phyloP scores from a whole-genome alignment of 768 basidiomycete species.

The Coprinopsis marcescibilis region DNA sequence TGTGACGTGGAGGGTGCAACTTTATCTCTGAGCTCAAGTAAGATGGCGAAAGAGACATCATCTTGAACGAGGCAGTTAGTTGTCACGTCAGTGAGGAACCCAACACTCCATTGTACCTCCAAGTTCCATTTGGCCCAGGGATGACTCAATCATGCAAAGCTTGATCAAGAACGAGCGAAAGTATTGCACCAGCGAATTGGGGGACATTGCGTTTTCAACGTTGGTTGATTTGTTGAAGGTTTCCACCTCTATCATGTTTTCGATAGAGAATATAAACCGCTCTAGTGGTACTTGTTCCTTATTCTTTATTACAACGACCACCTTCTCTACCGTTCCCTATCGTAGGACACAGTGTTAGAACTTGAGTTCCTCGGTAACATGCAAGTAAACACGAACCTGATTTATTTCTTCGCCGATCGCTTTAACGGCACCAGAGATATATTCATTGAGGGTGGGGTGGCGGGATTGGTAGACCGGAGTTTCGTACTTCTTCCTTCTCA shows the following conservation, averaged over 20 bases:
- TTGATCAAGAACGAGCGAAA: constrained; percentile 83
- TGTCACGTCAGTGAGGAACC: background rate
- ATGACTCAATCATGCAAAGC: constrained; percentile 69
- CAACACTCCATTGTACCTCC: constrained; percentile 34
- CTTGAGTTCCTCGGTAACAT: background rate
- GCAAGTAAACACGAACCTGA: constrained; percentile 37
- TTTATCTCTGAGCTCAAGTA: constrained; percentile 75
- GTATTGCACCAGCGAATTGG: constrained; percentile 59
- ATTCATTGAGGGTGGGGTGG: constrained; percentile 84
- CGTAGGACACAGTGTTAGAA: background rate
- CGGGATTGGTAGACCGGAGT: constrained; percentile 90
- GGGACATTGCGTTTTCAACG: constrained; percentile 65
- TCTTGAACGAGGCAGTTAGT: constrained; percentile 42
- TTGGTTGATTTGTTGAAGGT: constrained; percentile 66
- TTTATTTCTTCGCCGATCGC: constrained; percentile 75
- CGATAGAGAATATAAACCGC: constrained; percentile 84
- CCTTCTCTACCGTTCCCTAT: constrained; percentile 75
- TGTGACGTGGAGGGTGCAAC: constrained; percentile 46
- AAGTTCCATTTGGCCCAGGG: constrained; percentile 53
- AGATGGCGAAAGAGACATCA: constrained; percentile 73
- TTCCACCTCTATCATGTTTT: constrained; percentile 72
- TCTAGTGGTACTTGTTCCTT: constrained; percentile 79
- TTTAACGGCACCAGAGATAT: constrained; percentile 83
- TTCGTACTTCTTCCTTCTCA: constrained; percentile 83
- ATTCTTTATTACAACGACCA: constrained; percentile 81